These are phyloP conservation scores for Musa acuminata DNA, from an alignment of 176 grass and related monocot species.

Conservation along the genomic window DNA sequence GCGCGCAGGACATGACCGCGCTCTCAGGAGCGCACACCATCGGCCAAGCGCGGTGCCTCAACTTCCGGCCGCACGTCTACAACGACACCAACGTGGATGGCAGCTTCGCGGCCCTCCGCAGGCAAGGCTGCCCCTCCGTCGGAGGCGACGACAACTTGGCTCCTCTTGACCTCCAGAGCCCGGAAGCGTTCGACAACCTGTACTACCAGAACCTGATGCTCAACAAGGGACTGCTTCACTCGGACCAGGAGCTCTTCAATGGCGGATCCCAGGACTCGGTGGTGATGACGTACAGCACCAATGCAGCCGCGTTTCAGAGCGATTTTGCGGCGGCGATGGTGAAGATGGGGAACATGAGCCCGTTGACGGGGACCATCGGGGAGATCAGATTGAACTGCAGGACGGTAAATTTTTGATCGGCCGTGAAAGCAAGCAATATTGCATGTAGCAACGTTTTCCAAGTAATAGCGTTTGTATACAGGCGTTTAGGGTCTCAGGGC, in stretches of 20 bases:
- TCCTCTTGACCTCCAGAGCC: slow-evolving; percentile 8
- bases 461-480: too few species aligned
- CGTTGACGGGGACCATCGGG: slow-evolving; percentile 16
- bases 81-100: background rate
- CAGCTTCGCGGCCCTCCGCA: background rate
- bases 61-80: background rate
- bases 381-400: slow-evolving; percentile 37
- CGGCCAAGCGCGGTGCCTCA: background rate
- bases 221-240: slow-evolving; percentile 42
- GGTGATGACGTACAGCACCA: slow-evolving; percentile 31
- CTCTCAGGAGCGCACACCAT: background rate
- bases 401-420: slow-evolving; percentile 15
- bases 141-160: background rate
- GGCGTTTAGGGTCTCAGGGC: too few species aligned
- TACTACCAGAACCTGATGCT: slow-evolving; percentile 52
- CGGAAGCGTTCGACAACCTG: slow-evolving; percentile 32
- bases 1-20: background rate
- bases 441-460: too few species aligned
- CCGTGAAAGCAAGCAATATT: too few species aligned
- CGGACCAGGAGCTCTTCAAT: slow-evolving; percentile 53
- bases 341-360: slow-evolving; percentile 37
- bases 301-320: slow-evolving; percentile 20
- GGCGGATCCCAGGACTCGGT: slow-evolving; percentile 24
- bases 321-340: slow-evolving; percentile 48
- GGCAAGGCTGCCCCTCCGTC: background rate